Evolutionary conservation across 805 yeast species (phyloP).

Genomic region (Metschnikowia kunwiensis): DNA sequence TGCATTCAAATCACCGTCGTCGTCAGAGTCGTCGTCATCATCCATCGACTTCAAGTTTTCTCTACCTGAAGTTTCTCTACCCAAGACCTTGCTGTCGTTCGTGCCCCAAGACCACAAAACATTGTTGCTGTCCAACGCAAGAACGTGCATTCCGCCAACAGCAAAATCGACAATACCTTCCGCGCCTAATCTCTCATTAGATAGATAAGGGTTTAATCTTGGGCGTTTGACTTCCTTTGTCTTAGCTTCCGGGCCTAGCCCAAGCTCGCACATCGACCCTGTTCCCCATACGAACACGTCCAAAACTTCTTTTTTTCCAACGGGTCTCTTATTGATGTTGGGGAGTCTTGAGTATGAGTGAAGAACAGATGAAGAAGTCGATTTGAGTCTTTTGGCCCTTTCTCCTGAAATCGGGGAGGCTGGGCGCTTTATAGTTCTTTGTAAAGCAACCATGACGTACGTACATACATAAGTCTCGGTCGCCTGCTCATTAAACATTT

Average conservation of each 20-base stretch:
- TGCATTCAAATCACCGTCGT: constrained; percentile 75
- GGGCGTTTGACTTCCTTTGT: constrained; percentile 96
- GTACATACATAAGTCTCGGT: too few species aligned
- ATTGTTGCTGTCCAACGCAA: constrained; percentile 75
- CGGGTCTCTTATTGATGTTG: constrained; percentile 41
- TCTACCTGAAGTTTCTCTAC: constrained; percentile 71
- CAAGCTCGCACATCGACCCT: constrained; percentile 96
- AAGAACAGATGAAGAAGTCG: constrained; percentile 42
- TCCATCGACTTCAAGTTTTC: constrained; percentile 70
- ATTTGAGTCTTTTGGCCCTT: constrained; percentile 23
- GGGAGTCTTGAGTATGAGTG: constrained; percentile 49
- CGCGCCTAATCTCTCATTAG: constrained; percentile 44
- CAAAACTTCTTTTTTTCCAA: constrained; percentile 44
- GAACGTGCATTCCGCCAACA: constrained; percentile 93
- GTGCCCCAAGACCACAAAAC: constrained; percentile 98
- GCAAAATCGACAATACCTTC: constrained; percentile 80
- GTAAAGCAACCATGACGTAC: constrained; percentile 50
- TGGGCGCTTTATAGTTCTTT: constrained; percentile 32
- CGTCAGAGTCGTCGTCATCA: constrained; percentile 46
- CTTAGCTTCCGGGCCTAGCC: constrained; percentile 91
- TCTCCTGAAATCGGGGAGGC: constrained; percentile 20
- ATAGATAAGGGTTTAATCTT: constrained; percentile 75
- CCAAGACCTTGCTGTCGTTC: constrained; percentile 88
- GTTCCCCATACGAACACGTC: constrained; percentile 94
- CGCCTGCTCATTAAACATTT: too few species aligned